A percentile compares a stretch with the other conserved stretches of the same genome.
phyloP scores from a whole-genome alignment of 2,329 filamentous ascomycete species.

The Fonsecaea pedrosoi region DNA sequence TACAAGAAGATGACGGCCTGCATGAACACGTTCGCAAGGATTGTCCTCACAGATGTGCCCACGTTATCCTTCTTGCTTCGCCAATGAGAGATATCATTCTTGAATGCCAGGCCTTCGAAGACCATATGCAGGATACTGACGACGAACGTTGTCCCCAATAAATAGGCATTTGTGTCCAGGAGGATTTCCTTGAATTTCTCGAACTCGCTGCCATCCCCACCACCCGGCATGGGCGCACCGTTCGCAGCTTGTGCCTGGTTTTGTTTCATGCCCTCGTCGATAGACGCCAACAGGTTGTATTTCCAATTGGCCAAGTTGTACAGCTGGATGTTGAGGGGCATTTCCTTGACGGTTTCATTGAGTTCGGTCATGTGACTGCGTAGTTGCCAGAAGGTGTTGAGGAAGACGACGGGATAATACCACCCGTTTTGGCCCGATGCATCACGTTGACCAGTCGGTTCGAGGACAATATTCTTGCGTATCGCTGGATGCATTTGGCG shows the following conservation, averaged over 20 bases:
- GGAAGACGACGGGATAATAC: conserved; percentile 89
- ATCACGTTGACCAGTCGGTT: conserved; percentile 81
- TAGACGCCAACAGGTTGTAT: conserved; percentile 80
- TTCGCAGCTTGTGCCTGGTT: conserved; percentile 78
- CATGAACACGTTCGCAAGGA: conserved; percentile 98
- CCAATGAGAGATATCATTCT: conserved; percentile 96
- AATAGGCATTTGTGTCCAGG: conserved; percentile 89
- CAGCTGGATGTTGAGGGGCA: conserved; percentile 83
- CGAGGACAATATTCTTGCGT: conserved; percentile 78
- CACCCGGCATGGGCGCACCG: conserved; percentile 73
- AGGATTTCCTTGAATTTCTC: conserved; percentile 97
- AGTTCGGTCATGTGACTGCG: conserved; percentile 87
- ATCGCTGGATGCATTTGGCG: conserved; percentile 73
- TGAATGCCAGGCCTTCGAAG: conserved; percentile 95
- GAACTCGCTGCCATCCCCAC: conserved; percentile 89
- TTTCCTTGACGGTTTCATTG: conserved; percentile 82
- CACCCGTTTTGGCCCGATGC: conserved; percentile 84
- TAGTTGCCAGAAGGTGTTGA: conserved; percentile 98
- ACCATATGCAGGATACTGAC: conserved; percentile 91
- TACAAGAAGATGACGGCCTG: conserved; percentile 95
- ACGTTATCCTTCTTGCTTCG: conserved; percentile 99
- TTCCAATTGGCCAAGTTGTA: conserved; percentile 87
- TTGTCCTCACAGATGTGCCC: conserved; percentile 93
- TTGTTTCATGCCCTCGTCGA: conserved; percentile 88
- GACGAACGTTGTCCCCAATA: conserved; percentile 81